Evolutionary conservation across 176 grass and related monocot species (phyloP).

Genomic region (Pontederia crassipes): DNA sequence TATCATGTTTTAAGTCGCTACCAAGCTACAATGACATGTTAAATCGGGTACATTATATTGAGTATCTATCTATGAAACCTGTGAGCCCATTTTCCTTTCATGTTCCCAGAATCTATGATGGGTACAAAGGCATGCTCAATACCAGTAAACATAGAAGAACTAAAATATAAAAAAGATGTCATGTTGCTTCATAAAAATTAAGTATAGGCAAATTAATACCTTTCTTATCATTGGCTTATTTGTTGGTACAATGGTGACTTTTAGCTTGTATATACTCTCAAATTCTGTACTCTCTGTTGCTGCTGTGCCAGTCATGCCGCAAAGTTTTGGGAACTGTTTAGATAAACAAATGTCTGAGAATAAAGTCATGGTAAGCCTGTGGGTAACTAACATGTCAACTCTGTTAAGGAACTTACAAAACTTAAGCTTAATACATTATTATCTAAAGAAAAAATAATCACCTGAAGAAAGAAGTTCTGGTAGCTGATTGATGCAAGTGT

Average conservation of each 20-base stretch:
- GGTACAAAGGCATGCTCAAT: too few relatives aligned
- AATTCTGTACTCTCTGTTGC: conserved; percentile 86
- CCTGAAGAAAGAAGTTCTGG: conserved; percentile 99
- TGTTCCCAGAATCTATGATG: too few relatives aligned
- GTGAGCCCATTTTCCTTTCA: too few relatives aligned
- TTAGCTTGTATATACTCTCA: conserved; percentile 96
- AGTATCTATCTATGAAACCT: too few relatives aligned
- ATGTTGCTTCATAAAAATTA: neutral
- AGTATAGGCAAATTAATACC: conserved; percentile 28
- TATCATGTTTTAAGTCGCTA: too few relatives aligned
- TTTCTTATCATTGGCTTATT: conserved; percentile 98
- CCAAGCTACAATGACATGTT: too few relatives aligned
- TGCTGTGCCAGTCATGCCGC: conserved; percentile 97
- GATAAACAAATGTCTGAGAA: conserved; percentile 11
- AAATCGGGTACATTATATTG: too few relatives aligned
- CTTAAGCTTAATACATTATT: neutral
- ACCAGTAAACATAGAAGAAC: neutral
- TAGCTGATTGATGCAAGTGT: conserved; percentile 99
- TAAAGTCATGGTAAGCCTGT: too few relatives aligned
- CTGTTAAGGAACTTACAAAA: neutral
- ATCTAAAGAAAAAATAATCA: conserved; percentile 22
- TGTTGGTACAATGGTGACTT: conserved; percentile 93
- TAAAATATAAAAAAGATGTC: conserved; percentile 6
- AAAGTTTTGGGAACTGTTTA: conserved; percentile 85
- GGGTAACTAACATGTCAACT: too few relatives aligned